A percentile compares a stretch with the other conserved stretches of the same genome.
These are phyloP conservation scores for Globisporangium spiculum DNA, from an alignment of 352 stramenopile genomes.

Conservation along the genomic window DNA sequence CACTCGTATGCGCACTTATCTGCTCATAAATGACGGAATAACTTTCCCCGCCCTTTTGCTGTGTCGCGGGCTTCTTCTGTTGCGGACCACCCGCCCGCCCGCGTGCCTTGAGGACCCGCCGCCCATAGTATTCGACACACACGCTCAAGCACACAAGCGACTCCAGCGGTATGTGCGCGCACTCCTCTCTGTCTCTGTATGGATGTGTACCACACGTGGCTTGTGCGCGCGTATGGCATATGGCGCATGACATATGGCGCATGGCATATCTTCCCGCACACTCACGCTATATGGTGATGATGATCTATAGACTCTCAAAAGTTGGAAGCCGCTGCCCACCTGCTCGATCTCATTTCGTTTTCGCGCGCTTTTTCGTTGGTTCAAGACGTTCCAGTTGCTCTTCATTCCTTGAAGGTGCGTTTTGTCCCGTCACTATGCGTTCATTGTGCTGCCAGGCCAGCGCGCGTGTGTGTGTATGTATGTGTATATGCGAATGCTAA, in stretches of 20 bases:
- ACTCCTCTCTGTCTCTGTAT: neutral
- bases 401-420: neutral
- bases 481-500: neutral
- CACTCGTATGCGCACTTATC: neutral
- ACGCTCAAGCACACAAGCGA: neutral
- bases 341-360: neutral
- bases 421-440: neutral
- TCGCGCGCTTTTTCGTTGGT: constrained; percentile 2
- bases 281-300: neutral
- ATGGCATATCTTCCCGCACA: neutral
- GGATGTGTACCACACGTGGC: neutral
- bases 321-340: neutral
- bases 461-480: neutral
- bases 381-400: constrained; percentile 1
- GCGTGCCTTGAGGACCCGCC: neutral
- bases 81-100: neutral
- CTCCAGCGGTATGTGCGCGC: neutral
- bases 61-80: neutral
- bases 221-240: neutral
- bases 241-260: neutral
- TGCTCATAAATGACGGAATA: neutral
- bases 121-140: constrained; percentile 8
- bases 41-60: neutral
- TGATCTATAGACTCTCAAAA: neutral
- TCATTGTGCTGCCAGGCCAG: neutral